phyloP scores from a whole-genome alignment of 1,139 yeast species.

The Meyerozyma elateridarum region DNA sequence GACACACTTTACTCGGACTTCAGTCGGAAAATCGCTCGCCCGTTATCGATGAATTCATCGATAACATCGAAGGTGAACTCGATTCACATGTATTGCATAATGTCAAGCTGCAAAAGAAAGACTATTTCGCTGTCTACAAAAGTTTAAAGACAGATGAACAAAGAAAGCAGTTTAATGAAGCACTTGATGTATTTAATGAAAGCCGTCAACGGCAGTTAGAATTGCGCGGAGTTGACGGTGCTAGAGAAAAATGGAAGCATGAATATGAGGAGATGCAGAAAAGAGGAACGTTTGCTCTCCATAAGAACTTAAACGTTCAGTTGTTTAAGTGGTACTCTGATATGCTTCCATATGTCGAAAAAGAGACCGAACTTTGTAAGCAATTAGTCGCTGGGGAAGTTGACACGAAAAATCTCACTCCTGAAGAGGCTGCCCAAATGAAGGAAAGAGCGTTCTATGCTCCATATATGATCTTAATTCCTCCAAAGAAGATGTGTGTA shows the following conservation, averaged over 20 bases:
- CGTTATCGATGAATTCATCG: constrained; percentile 29
- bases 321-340: constrained; percentile 76
- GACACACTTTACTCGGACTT: constrained; percentile 74
- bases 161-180: constrained; percentile 52
- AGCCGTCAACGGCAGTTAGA: constrained; percentile 76
- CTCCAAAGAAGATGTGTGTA: constrained; percentile 78
- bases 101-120: constrained; percentile 34
- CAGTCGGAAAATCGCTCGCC: constrained; percentile 21
- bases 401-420: constrained; percentile 16
- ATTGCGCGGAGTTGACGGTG: constrained; percentile 76
- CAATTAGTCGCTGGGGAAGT: constrained; percentile 26
- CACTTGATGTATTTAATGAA: constrained; percentile 64
- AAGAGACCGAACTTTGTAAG: constrained; percentile 53
- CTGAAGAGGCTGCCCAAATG: constrained; percentile 31
- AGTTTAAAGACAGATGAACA: constrained; percentile 48
- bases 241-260: constrained; percentile 82
- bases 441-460: constrained; percentile 65
- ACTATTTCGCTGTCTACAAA: constrained; percentile 64
- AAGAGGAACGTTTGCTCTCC: constrained; percentile 55
- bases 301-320: constrained; percentile 62
- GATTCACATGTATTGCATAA: constrained; percentile 17
- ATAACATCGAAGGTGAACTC: constrained; percentile 28
- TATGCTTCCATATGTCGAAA: constrained; percentile 63
- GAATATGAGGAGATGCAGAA: constrained; percentile 68
- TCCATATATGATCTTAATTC: constrained; percentile 67